Evolutionary conservation across 768 basidiomycete genomes (phyloP).

Genomic region (Lactarius tabidus): DNA sequence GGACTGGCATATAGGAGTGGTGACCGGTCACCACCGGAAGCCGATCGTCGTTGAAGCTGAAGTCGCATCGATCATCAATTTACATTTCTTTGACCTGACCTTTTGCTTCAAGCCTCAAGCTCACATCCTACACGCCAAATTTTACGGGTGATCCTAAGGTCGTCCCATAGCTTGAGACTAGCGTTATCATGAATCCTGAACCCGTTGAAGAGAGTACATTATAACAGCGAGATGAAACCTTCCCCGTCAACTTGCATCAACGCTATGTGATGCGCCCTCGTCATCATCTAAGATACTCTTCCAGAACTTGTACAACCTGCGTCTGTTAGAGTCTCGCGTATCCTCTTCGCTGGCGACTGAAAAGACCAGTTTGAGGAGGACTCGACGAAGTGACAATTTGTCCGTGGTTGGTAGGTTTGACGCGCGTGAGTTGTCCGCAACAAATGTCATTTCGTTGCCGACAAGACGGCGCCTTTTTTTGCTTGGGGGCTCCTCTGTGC

Average conservation of each 20-base stretch:
- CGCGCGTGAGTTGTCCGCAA: constrained; percentile 54
- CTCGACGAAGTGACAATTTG: constrained; percentile 42
- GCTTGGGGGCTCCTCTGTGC: constrained; percentile 36
- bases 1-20: too few relatives aligned
- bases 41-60: too few relatives aligned
- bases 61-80: too few relatives aligned
- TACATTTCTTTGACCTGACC: too few relatives aligned
- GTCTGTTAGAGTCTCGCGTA: constrained; percentile 73
- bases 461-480: constrained; percentile 47
- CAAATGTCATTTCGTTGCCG: constrained; percentile 38
- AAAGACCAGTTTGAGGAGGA: constrained; percentile 62
- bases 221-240: neutral
- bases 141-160: neutral
- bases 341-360: constrained; percentile 67
- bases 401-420: constrained; percentile 37
- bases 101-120: too few relatives aligned
- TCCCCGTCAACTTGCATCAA: constrained; percentile 17
- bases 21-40: too few relatives aligned
- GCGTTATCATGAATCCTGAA: neutral
- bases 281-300: constrained; percentile 53
- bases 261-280: constrained; percentile 27
- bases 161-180: neutral
- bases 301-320: constrained; percentile 82
- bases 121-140: constrained; percentile 11
- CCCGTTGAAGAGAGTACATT: neutral